These are phyloP conservation scores for Penicillium sp. DNA, from an alignment of 2,329 filamentous ascomycete genomes.

Conservation along the genomic window DNA sequence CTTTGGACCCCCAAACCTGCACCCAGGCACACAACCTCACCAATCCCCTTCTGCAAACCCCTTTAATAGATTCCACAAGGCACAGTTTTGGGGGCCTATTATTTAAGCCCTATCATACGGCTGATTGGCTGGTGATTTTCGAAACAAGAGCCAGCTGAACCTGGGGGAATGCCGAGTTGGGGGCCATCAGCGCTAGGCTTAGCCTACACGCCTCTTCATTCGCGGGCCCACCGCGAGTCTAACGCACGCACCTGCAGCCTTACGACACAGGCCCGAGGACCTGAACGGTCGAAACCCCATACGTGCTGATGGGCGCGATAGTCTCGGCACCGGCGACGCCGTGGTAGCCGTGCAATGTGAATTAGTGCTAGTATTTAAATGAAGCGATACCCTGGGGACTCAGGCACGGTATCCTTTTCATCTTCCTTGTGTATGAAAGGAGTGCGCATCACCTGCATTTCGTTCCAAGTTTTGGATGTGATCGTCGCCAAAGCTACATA, in stretches of 20 bases:
- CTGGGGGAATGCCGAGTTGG: slow-evolving; percentile 7
- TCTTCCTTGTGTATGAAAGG: neutral
- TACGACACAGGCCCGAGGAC: slow-evolving; percentile 9
- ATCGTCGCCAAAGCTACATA: slow-evolving; percentile 1
- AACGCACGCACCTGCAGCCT: slow-evolving; percentile 26
- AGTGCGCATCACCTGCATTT: neutral
- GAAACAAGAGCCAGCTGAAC: slow-evolving; percentile 10
- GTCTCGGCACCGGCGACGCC: slow-evolving; percentile 1
- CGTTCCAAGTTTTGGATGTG: neutral
- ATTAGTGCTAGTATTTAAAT: neutral
- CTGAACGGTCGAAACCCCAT: neutral
- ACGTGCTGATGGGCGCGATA: slow-evolving; percentile 5
- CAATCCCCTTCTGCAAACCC: neutral
- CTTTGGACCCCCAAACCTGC: neutral
- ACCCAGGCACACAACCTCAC: neutral
- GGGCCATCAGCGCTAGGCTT: slow-evolving; percentile 11
- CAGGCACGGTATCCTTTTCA: neutral
- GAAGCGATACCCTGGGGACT: neutral
- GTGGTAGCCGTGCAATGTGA: slow-evolving; percentile 2
- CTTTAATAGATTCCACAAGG: neutral
- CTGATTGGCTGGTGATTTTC: neutral
- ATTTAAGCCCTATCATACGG: neutral
- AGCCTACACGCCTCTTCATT: slow-evolving; percentile 12
- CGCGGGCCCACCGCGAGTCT: slow-evolving; percentile 8
- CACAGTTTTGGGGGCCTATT: slow-evolving; percentile 9